These are phyloP conservation scores for Tetragonia tetragonoides DNA, from an alignment of 148 eudicot species.

Conservation along the genomic window DNA sequence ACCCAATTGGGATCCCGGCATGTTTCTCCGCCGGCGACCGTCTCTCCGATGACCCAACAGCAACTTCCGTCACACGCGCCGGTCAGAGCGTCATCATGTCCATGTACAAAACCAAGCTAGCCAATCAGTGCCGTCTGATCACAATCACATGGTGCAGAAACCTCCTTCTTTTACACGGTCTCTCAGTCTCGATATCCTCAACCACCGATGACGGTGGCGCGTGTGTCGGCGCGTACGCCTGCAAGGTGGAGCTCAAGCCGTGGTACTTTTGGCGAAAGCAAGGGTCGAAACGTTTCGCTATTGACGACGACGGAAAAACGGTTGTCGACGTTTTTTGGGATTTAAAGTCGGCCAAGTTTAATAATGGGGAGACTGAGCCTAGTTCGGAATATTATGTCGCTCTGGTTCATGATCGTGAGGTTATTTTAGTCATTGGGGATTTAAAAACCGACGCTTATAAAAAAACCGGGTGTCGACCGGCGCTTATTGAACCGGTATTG, in stretches of 20 bases:
- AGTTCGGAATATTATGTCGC: conserved; percentile 59
- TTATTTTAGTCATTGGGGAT: conserved; percentile 54
- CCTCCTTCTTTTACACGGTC: conserved; percentile 53
- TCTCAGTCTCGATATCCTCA: conserved; percentile 50
- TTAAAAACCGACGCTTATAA: conserved; percentile 55
- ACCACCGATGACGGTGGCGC: conserved; percentile 7
- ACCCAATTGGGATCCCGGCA: conserved; percentile 62
- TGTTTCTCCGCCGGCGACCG: conserved; percentile 49
- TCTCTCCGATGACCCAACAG: conserved; percentile 14
- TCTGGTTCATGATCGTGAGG: conserved; percentile 44
- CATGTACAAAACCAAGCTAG: conserved; percentile 55
- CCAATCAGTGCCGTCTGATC: conserved; percentile 50
- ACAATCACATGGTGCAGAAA: conserved; percentile 78
- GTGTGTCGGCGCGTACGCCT: conserved; percentile 34
- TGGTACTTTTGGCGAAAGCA: conserved; percentile 83
- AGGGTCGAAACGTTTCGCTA: conserved; percentile 48
- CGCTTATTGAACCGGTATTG: conserved; percentile 37
- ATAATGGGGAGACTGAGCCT: conserved; percentile 50
- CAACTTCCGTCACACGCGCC: conserved; percentile 46
- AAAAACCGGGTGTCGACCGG: conserved; percentile 44
- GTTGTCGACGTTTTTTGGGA: conserved; percentile 58
- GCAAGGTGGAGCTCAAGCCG: conserved; percentile 80
- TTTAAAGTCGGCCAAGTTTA: conserved; percentile 49
- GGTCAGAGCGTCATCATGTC: conserved; percentile 70
- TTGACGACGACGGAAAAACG: conserved; percentile 33